Base-by-base conservation (phyloP, 2,329 filamentous ascomycete genomes). In the Polytolypa hystricis region DNA sequence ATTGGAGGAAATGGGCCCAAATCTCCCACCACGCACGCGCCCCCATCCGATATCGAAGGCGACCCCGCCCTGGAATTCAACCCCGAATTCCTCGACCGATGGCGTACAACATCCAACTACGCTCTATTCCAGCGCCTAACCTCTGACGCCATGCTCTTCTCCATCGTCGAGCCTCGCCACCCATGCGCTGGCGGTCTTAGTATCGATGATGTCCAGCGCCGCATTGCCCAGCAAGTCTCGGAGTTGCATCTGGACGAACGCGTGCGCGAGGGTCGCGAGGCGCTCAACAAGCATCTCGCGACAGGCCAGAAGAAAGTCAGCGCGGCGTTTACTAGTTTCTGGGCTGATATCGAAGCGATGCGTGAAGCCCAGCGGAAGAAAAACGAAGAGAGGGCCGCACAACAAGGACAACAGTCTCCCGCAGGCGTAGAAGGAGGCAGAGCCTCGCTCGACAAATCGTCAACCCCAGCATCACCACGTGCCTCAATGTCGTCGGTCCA, bases 201-300 rank as follows among this genome's bases (percentile, higher is more conserved):
- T 1, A 86, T 98, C 44, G 91, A 96, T 47, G 91, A 98, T 56
- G 81, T 98, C 9, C 89, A 95, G 56, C 75, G 91, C 34, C 74
- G 91, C 16, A 73, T 98, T 21, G 79, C 85, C 23, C 83, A 93
- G 57, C 91, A 96, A 61, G 84, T 98, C 33, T 82, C 89, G 47
- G 89, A 96, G 42, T 71, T 96, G 33, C 87, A 96, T 55, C 71
- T 96, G 2, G 91, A 98, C 55, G 91, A 96, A 55, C 77, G 84
- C 6, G 77, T 96, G 40, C 80, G 83, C 1, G 79, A 84, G 42
- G 83, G 86, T 6, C 75, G 79, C 37, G 91, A 96, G 57, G 82
- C 80, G 0, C 69, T 96, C 2, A 85, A 84, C n/a, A 79, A 87
- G 42, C 87, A 93, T 50, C 58, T 95, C n/a, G 82, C 84, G 3